Evolutionary conservation across 805 yeast species (phyloP).

Genomic region (Scheffersomyces ergatensis): DNA sequence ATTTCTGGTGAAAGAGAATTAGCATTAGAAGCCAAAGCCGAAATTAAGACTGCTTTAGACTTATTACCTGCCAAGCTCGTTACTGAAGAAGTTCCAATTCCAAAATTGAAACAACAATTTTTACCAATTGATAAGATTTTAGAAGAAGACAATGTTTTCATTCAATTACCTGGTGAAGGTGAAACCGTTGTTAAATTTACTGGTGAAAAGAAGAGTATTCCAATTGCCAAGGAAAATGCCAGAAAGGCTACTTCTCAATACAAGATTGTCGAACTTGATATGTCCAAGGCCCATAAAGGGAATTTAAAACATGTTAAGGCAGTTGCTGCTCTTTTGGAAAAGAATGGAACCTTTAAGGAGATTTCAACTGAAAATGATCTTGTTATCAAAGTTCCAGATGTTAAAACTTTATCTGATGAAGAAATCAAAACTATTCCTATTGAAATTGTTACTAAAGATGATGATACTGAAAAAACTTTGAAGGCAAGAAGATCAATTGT

Average conservation of each 20-base stretch:
- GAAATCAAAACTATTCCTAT: conserved; percentile 47
- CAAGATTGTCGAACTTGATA: conserved; percentile 68
- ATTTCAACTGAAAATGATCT: conserved; percentile 37
- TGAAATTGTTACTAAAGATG: conserved; percentile 54
- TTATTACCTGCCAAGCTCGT: conserved; percentile 43
- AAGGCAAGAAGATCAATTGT: conserved; percentile 71
- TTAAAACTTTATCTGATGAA: conserved; percentile 36
- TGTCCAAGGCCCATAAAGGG: conserved; percentile 87
- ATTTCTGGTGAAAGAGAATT: conserved; percentile 72
- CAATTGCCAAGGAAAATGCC: conserved; percentile 62
- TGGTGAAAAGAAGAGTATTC: conserved; percentile 57
- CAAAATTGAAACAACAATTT: conserved; percentile 66
- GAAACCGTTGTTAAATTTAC: conserved; percentile 55
- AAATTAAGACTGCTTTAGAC: conserved; percentile 46
- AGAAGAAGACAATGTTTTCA: conserved; percentile 53
- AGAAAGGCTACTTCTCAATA: conserved; percentile 57
- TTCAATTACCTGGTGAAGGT: conserved; percentile 49
- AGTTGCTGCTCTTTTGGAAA: conserved; percentile 64
- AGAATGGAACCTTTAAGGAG: conserved; percentile 45
- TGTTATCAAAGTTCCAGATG: conserved; percentile 38
- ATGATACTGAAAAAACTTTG: conserved; percentile 52
- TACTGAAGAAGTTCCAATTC: conserved; percentile 60
- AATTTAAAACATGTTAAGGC: conserved; percentile 72
- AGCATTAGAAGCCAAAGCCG: conserved; percentile 54
- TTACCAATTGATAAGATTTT: conserved; percentile 56